phyloP scores from a whole-genome alignment of 306 rosid species.

The barrel medic (Medicago truncatula) region MtrunA17r5.0-ANR NC_053045.1:11125001-11125500 shows the following conservation, averaged over 20 bases:
- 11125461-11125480: constrained; percentile 11
- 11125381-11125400: neutral
- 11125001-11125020: no score
- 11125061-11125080: no score
- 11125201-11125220: neutral
- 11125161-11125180: neutral
- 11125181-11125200: neutral
- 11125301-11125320: neutral
- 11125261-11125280: neutral
- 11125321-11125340: neutral
- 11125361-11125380: neutral
- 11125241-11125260: neutral
- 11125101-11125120: no score
- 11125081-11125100: no score
- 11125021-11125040: no score
- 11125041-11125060: no score
- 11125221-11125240: neutral
- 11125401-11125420: neutral
- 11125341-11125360: neutral
- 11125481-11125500: neutral
- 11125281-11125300: neutral
- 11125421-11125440: neutral
- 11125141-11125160: neutral
- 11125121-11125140: no score
- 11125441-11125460: neutral